Evolutionary conservation across 179 eudicot species (phyloP).

Genomic region (Heliamphora pulchella): DNA sequence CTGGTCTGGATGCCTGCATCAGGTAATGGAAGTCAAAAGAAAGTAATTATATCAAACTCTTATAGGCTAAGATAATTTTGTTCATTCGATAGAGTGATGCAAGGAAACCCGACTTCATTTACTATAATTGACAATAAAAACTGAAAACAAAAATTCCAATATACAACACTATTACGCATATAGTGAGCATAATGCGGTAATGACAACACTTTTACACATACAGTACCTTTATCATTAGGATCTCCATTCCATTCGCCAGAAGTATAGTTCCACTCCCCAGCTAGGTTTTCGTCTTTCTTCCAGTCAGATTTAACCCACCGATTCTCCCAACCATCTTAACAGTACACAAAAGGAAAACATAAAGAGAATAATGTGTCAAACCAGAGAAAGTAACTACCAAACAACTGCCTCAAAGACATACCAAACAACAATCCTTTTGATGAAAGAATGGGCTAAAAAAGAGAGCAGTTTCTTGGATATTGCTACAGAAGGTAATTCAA

Average conservation of each 20-base stretch:
- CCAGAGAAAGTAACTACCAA: not conserved
- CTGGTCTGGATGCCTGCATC: constrained; percentile 55
- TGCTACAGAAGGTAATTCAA: not conserved
- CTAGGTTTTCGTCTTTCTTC: constrained; percentile 26
- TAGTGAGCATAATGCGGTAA: no score
- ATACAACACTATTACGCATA: no score
- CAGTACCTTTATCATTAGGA: constrained; percentile 25
- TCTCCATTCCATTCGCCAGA: constrained; percentile 33
- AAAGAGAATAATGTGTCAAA: not conserved
- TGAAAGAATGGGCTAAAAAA: not conserved
- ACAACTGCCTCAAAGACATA: not conserved
- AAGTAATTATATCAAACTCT: not conserved
- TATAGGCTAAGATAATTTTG: not conserved
- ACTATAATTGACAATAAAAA: no score
- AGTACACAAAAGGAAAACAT: not conserved
- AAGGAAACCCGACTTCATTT: no score
- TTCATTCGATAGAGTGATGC: no score
- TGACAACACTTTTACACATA: no score
- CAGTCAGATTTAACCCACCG: constrained; percentile 33
- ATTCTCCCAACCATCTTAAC: constrained; percentile 30
- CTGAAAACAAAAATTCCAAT: no score
- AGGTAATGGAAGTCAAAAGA: not conserved
- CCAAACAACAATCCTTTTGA: not conserved
- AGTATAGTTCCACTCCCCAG: constrained; percentile 31
- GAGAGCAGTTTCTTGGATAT: not conserved